A percentile compares a stretch with the other conserved stretches of the same genome.
phyloP scores from a whole-genome alignment of 1,139 yeast species.

The Diutina catenulata region DNA sequence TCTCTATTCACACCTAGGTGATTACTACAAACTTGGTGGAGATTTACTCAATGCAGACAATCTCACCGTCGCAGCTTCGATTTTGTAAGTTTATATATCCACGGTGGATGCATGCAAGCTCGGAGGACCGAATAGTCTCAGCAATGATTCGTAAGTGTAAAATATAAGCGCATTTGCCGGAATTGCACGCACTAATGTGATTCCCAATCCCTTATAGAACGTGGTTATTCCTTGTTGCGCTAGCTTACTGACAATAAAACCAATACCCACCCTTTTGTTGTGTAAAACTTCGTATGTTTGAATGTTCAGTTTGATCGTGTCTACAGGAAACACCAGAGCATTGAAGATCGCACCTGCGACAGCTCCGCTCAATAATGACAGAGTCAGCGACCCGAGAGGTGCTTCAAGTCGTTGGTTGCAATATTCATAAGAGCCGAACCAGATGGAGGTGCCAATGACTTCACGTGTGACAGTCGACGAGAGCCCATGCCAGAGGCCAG shows the following conservation, averaged over 20 bases:
- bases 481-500: conserved; percentile 70
- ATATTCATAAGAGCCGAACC: conserved; percentile 82
- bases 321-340: conserved; percentile 75
- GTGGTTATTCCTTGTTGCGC: conserved; percentile 19
- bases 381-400: conserved; percentile 33
- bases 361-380: conserved; percentile 52
- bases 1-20: conserved; percentile 18
- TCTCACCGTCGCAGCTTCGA: conserved; percentile 16
- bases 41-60: conserved; percentile 33
- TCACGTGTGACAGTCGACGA: conserved; percentile 77
- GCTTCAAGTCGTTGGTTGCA: conserved; percentile 19
- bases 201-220: conserved; percentile 76
- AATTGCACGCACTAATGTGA: conserved; percentile 69
- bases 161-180: conserved; percentile 89
- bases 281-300: conserved; percentile 39
- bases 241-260: not conserved
- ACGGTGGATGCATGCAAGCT: not conserved
- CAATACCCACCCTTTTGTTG: conserved; percentile 16
- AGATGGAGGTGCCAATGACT: conserved; percentile 81
- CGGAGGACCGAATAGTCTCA: conserved; percentile 18
- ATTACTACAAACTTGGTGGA: conserved; percentile 18
- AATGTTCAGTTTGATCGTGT: conserved; percentile 72
- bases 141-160: conserved; percentile 62
- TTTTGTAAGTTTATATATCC: conserved; percentile 9
- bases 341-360: conserved; percentile 78